A percentile compares a stretch with the other conserved stretches of the same genome.
phyloP scores from a whole-genome alignment of 2,329 filamentous ascomycete genomes.

The Ophiobolus disseminans region DNA sequence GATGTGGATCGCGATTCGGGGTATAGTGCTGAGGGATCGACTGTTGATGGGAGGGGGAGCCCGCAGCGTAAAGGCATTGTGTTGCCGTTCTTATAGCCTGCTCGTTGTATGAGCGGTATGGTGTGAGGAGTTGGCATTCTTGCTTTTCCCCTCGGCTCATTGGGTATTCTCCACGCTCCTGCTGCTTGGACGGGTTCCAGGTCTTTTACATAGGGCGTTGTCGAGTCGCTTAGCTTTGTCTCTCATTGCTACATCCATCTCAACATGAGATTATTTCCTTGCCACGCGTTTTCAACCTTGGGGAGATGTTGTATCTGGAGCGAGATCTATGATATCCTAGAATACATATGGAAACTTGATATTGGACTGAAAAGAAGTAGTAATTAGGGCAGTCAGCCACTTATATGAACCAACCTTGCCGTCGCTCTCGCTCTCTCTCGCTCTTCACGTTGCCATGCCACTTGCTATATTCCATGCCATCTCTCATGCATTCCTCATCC shows the following conservation, averaged over 20 bases:
- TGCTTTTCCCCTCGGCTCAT: background rate
- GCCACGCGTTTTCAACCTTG: background rate
- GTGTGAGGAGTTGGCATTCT: background rate
- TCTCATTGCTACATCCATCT: background rate
- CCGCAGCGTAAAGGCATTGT: slow-evolving; percentile 46
- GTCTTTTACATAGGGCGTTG: slow-evolving; percentile 12
- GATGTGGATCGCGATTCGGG: slow-evolving; percentile 54
- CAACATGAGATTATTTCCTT: background rate
- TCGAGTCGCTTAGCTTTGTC: background rate
- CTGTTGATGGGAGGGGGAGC: slow-evolving; percentile 41
- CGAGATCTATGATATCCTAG: slow-evolving; percentile 7
- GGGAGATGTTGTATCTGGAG: slow-evolving; percentile 1
- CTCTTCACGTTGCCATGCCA: too few species aligned
- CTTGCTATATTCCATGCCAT: too few species aligned
- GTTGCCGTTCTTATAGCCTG: slow-evolving; percentile 34
- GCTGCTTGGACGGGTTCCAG: slow-evolving; percentile 35
- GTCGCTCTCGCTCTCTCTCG: too few species aligned
- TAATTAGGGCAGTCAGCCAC: too few species aligned
- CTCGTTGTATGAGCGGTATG: background rate
- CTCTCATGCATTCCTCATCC: too few species aligned
- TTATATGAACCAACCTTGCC: too few species aligned
- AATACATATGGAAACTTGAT: slow-evolving; percentile 8
- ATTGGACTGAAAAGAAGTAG: too few species aligned
- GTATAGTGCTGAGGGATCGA: slow-evolving; percentile 48
- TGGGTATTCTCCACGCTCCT: slow-evolving; percentile 16